These are phyloP conservation scores for Reutealis trisperma DNA, from an alignment of 345 rosid species.

Conservation along the genomic window DNA sequence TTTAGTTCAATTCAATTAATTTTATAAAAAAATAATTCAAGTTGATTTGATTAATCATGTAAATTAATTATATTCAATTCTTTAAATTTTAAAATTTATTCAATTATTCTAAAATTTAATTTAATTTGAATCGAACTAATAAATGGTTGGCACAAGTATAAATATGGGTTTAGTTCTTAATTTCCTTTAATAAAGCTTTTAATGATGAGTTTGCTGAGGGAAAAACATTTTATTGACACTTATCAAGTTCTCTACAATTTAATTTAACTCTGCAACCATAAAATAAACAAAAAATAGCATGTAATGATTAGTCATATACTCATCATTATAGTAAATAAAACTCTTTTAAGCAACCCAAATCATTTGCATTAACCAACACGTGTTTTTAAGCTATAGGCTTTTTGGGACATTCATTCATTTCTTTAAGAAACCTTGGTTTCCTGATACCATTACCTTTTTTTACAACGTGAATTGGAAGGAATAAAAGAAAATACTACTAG, in stretches of 20 bases:
- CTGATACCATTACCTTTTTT: neutral
- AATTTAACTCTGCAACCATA: neutral
- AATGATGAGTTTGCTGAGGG: neutral
- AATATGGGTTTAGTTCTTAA: neutral
- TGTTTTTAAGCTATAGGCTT: constrained; percentile 8
- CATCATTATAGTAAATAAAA: neutral
- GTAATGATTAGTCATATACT: constrained; percentile 9
- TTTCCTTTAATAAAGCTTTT: neutral
- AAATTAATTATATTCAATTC: too few species aligned
- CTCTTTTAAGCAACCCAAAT: neutral
- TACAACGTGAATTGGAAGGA: constrained; percentile 9
- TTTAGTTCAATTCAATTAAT: too few species aligned
- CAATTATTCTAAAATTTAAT: too few species aligned
- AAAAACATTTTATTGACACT: neutral
- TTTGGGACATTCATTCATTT: neutral
- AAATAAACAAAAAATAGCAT: neutral
- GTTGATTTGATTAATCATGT: too few species aligned
- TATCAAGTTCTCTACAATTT: neutral
- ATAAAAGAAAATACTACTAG: neutral
- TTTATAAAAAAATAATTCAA: too few species aligned
- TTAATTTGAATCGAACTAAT: too few species aligned
- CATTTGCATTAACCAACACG: constrained; percentile 22
- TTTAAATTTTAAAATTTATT: too few species aligned
- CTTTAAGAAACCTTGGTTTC: neutral
- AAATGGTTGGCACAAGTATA: too few species aligned